Conservation (phyloP, 202 grass and related monocot species). For the Cymbopogon flexuosus region DNA sequence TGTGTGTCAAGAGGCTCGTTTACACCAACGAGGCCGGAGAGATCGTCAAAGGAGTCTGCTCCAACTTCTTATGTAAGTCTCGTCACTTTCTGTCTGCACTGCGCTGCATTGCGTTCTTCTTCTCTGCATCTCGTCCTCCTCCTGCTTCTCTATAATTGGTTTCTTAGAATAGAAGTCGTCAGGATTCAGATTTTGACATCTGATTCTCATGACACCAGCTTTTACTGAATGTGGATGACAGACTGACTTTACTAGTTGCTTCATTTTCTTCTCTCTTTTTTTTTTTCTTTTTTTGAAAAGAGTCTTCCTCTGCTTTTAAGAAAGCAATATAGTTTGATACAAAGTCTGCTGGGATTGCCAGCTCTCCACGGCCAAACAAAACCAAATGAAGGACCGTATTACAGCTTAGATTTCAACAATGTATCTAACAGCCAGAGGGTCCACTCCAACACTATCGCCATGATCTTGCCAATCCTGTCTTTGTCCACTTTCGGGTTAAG, state of each 20-base stretch:
- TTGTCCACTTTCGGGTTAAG: not conserved
- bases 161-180: not conserved
- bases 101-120: not conserved
- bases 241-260: not conserved
- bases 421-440: not conserved
- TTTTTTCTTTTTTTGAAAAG: not conserved
- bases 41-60: constrained; percentile 78
- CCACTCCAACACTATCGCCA: not conserved
- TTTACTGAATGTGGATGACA: not conserved
- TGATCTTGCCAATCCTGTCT: not conserved
- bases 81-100: not conserved
- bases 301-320: not conserved
- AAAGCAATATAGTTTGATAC: not conserved
- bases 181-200: not conserved
- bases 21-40: constrained; percentile 72
- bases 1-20: constrained; percentile 75
- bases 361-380: not conserved
- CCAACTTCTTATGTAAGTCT: constrained; percentile 60
- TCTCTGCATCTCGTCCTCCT: not conserved
- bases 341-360: not conserved
- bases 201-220: not conserved
- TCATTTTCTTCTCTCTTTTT: not conserved
- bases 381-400: not conserved
- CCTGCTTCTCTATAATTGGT: not conserved
- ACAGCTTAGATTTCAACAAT: not conserved